A percentile compares a stretch with the other conserved stretches of the same genome.
phyloP scores from a whole-genome alignment of 2,329 filamentous ascomycete species.

The Blastomyces parvus region DNA sequence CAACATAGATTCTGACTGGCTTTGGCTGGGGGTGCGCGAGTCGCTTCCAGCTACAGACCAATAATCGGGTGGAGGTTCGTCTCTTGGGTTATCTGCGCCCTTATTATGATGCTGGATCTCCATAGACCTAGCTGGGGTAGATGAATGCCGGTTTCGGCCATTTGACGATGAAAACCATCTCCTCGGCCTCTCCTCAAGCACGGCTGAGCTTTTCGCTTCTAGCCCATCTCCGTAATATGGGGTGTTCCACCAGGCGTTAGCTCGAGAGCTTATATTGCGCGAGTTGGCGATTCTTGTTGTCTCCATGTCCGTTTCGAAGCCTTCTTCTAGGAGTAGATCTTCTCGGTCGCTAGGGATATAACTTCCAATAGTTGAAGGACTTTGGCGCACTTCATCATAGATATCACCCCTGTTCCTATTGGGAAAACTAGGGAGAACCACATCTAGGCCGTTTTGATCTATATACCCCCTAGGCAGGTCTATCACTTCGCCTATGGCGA shows the following conservation, averaged over 20 bases:
- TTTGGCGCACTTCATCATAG: neutral
- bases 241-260: neutral
- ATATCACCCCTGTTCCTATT: neutral
- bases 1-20: conserved; percentile 29
- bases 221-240: neutral
- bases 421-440: neutral
- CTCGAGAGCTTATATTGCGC: neutral
- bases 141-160: neutral
- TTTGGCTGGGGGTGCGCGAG: conserved; percentile 12
- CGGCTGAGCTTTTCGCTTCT: too few species aligned
- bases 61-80: neutral
- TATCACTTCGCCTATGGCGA: neutral
- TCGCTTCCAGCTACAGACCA: conserved; percentile 14
- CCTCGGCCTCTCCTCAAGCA: too few species aligned
- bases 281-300: neutral
- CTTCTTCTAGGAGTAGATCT: neutral
- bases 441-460: neutral
- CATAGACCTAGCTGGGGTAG: neutral
- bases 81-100: neutral
- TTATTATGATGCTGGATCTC: neutral
- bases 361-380: neutral
- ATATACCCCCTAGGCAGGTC: neutral
- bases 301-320: neutral
- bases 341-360: neutral
- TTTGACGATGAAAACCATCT: neutral